phyloP scores from a whole-genome alignment of 495 filamentous ascomycete genomes.

The Penicillium diatomitis region DNA sequence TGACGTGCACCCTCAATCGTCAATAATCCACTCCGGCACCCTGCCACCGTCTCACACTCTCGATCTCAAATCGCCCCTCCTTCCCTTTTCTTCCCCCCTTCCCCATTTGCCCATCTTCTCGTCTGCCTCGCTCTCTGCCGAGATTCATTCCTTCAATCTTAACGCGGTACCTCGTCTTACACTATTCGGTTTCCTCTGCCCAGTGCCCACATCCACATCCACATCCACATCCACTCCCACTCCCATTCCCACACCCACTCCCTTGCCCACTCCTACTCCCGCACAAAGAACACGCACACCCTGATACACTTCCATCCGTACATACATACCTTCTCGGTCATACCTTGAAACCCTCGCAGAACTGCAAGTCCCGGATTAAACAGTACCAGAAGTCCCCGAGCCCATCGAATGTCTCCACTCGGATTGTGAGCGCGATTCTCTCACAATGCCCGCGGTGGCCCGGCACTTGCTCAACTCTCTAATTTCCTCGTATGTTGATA shows the following conservation, averaged over 20 bases:
- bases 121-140: neutral
- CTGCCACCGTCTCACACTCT: neutral
- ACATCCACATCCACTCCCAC: neutral
- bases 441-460: conserved; percentile 4
- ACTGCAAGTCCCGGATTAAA: no score
- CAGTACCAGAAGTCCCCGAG: neutral
- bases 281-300: no score
- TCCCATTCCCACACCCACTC: neutral
- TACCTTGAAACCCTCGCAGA: no score
- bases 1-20: no score
- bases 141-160: neutral
- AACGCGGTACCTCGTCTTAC: neutral
- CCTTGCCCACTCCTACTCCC: no score
- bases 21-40: no score
- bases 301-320: no score
- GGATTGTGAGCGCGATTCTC: conserved; percentile 4
- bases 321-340: no score
- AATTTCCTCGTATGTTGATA: neutral
- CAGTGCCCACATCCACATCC: conserved; percentile 6
- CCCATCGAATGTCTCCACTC: conserved; percentile 11
- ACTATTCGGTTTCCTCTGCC: neutral
- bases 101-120: neutral
- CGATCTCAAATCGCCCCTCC: neutral
- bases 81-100: neutral
- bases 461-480: neutral